Evolutionary conservation across 148 eudicot species (phyloP), one percentile per base, ranked within the genome.

Genomic region (Silene latifolia): DNA sequence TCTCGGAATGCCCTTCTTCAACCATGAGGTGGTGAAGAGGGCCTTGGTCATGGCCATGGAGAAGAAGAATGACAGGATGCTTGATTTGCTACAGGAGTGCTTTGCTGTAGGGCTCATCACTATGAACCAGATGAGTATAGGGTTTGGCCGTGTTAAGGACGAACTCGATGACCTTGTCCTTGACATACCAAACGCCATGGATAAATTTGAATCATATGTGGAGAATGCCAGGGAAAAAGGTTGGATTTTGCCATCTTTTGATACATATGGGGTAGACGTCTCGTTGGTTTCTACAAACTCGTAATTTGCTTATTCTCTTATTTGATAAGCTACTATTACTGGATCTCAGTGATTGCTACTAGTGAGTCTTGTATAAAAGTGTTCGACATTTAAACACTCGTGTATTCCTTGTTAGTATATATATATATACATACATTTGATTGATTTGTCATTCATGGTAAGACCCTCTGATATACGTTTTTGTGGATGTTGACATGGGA

Each of bases 41-140:
- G 98, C 95, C 56, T 69, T 93, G 63, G 87, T 93, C 35, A 93
- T 93, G 98, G 93, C 97, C 3, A 93, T 93, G 98, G 98, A 91
- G 85, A 93, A 93, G 93, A 85, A 93, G 83, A 91, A 87, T 8
- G 98, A 91, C 63, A 74, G 85, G 83, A 84, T 93, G 91, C 91
- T 93, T 78, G 82, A 87, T 61, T 81, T 91, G 76, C 88, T 93
- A 23, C 87, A 90, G 68, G 95, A 83, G 74, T 87, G 98, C 77
- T 93, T 89, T 78, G 61, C 77, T 8, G 95, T 89, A 77, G 98
- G 98, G 74, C 82, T 93, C 72, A 93, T 93, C 58, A 93, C 98
- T 0, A 88, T 81, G 65, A 93, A 93, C 77, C 97, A 93, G 79
- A 89, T 93, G 98, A 89, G 91, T 10, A 91, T 88, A 72, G 98